A percentile compares a stretch with the other conserved stretches of the same genome.
phyloP scores from a whole-genome alignment of 1,139 yeast genomes.

The Groenewaldozyma sp. region DNA sequence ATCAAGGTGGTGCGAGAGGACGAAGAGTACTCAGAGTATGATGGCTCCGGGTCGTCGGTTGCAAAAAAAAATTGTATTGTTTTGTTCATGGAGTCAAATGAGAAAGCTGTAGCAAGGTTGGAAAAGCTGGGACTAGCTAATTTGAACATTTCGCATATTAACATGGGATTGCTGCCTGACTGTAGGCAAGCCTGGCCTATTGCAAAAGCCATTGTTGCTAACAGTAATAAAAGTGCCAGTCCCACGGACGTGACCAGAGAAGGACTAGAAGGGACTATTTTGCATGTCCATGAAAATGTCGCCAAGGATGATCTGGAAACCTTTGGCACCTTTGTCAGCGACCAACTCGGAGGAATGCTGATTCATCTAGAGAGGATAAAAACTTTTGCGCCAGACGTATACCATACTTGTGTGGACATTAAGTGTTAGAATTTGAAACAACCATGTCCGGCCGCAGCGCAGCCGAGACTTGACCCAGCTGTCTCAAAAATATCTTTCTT shows the following conservation, averaged over 20 bases:
- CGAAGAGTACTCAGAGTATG: conserved; percentile 29
- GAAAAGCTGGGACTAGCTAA: not conserved
- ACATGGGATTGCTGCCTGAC: conserved; percentile 68
- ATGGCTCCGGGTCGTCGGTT: conserved; percentile 11
- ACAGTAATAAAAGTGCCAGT: no score
- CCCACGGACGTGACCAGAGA: no score
- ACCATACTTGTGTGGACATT: conserved; percentile 64
- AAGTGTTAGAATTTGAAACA: no score
- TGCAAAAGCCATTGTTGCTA: no score
- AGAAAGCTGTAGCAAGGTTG: conserved; percentile 38
- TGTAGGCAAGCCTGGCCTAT: conserved; percentile 54
- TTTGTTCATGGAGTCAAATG: conserved; percentile 58
- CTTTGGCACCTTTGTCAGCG: no score
- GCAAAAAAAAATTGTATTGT: conserved; percentile 25
- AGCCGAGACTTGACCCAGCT: no score
- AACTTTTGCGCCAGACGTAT: conserved; percentile 80
- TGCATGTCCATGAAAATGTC: conserved; percentile 76
- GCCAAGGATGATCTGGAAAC: conserved; percentile 35
- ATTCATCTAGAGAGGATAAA: conserved; percentile 53
- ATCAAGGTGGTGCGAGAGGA: conserved; percentile 30
- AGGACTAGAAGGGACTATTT: no score
- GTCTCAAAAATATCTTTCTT: no score
- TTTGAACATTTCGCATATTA: conserved; percentile 50
- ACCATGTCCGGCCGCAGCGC: no score
- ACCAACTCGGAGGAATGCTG: no score